A percentile compares a stretch with the other conserved stretches of the same genome.
phyloP scores from a whole-genome alignment of 768 basidiomycete genomes.

The Russula sp. region DNA sequence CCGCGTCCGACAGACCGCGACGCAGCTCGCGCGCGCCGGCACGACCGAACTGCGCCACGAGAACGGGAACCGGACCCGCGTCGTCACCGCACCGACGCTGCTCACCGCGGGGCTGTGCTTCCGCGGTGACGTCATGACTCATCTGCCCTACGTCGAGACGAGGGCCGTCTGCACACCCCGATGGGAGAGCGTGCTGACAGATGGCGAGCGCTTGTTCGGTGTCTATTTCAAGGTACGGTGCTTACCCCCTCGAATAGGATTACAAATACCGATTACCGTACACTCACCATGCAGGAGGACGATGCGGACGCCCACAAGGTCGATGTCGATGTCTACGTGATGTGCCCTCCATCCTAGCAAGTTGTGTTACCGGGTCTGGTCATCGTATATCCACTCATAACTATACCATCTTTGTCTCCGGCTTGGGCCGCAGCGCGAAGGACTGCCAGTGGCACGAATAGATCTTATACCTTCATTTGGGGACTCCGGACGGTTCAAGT shows the following conservation, averaged over 20 bases:
- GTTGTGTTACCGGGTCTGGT: neutral
- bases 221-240: constrained; percentile 9
- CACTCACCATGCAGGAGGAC: neutral
- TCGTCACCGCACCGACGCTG: constrained; percentile 5
- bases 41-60: neutral
- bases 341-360: neutral
- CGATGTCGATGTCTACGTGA: constrained; percentile 4
- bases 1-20: constrained; percentile 1
- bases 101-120: constrained; percentile 16
- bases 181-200: constrained; percentile 14
- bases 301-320: constrained; percentile 8
- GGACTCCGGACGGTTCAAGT: neutral
- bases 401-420: neutral
- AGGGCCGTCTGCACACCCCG: constrained; percentile 4
- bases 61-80: constrained; percentile 8
- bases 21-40: neutral
- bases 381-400: neutral
- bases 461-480: neutral
- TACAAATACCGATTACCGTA: neutral
- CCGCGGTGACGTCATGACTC: constrained; percentile 5
- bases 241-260: too few relatives aligned
- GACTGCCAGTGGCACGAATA: neutral
- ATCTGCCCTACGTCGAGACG: constrained; percentile 11
- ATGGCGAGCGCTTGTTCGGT: constrained; percentile 10
- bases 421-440: neutral